Evolutionary conservation across 1,284 basidiomycete genomes (phyloP).

Genomic region (Microbotryum saponariae): DNA sequence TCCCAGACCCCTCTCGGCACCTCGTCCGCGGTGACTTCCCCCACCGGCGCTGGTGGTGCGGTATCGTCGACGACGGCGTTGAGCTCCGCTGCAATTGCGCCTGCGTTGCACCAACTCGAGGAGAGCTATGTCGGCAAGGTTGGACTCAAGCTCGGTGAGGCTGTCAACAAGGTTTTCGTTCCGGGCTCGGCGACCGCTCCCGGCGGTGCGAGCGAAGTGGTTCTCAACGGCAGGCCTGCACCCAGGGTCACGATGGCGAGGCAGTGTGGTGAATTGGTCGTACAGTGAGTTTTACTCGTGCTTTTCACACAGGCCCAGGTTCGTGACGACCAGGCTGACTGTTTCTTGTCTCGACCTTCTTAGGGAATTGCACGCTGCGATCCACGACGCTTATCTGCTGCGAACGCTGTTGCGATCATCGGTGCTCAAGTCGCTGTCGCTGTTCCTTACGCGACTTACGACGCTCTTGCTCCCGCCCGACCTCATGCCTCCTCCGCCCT

Average conservation of each 20-base stretch:
- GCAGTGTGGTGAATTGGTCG: conserved; percentile 30
- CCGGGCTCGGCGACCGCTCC: conserved; percentile 10
- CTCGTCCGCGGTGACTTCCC: not conserved
- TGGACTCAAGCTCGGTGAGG: conserved; percentile 30
- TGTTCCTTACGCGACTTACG: conserved; percentile 36
- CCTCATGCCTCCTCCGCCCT: conserved; percentile 12
- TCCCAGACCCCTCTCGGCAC: not conserved
- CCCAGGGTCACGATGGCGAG: conserved; percentile 24
- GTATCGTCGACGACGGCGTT: not conserved
- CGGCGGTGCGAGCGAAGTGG: conserved; percentile 11
- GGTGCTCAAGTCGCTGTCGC: conserved; percentile 34
- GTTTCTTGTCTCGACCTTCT: not conserved
- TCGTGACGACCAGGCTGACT: not conserved
- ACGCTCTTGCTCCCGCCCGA: conserved; percentile 31
- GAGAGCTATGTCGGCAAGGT: conserved; percentile 35
- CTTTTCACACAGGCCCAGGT: not conserved
- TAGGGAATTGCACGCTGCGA: conserved; percentile 31
- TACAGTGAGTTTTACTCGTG: conserved; percentile 15
- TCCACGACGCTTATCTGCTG: conserved; percentile 36
- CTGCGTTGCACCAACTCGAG: conserved; percentile 25
- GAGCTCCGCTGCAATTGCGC: not conserved
- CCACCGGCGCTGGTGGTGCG: not conserved
- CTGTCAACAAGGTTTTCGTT: conserved; percentile 35
- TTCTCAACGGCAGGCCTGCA: conserved; percentile 10
- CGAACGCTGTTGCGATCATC: conserved; percentile 35